Base-by-base conservation (phyloP, 2,329 filamentous ascomycete genomes). In the Mariannaea elegans region DNA sequence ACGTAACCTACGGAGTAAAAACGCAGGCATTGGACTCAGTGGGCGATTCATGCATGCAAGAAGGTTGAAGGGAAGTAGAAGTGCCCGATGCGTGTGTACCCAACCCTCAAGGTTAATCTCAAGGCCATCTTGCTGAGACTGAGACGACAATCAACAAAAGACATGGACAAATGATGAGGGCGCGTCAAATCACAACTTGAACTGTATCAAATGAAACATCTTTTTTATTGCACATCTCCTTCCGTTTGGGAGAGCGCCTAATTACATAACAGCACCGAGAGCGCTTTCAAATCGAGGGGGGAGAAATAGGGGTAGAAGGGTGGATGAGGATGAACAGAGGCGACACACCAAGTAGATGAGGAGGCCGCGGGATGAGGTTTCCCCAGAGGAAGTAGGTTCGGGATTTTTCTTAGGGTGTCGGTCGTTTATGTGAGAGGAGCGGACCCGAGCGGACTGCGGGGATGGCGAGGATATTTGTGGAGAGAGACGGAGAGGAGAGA, bases 221-320 rank as follows among this genome's bases (percentile, higher is more conserved):
- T 56, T 71, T 69, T 68, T 65, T 44, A 24, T 59, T 70, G 56
- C 65, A 56, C 48, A 60, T 63, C 59, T 64, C 63, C 65, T 48
- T 66, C 49, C 44, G 29, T 61, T 62, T 59, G 54, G 66, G 54
- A 57, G 44, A 61, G 63, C 68, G 67, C 64, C 64, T 68, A 67
- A 71, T 68, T 70, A 71, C 65, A 71, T 68, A 64, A 71, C 46
- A 71, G 61, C 67, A 66, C 48, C 57, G 38, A 63, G 51, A 64
- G 65, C 68, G 67, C 65, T 61, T 70, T 71, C 64, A 70, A 64
- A 69, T 71, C 70, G 58, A 45, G 49, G 54, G 41, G 21, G 46
- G 39, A 14, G 38, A 56, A 38, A 39, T 14, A 36, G 46, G 45
- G 24, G 39, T 29, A 12, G 14, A 38, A 32, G 39, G 44, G 50